phyloP scores from a whole-genome alignment of 2,329 filamentous ascomycete species.

The Cyphellophora attinorum region DNA sequence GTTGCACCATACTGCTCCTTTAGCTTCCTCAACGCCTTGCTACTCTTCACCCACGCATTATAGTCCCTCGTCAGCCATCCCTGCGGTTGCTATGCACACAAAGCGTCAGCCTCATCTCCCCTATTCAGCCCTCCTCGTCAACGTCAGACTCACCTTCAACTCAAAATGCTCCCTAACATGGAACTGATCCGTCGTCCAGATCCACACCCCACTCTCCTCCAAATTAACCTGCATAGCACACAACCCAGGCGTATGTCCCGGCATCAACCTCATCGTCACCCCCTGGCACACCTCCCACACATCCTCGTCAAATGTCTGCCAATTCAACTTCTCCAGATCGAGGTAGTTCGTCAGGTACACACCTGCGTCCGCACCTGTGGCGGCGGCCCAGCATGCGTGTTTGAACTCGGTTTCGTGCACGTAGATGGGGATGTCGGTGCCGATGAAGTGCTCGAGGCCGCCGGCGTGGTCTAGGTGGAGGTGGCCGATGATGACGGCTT shows the following conservation, averaged over 20 bases:
- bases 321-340: slow-evolving; percentile 28
- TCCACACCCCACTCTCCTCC: slow-evolving; percentile 26
- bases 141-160: too few relatives aligned
- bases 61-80: slow-evolving; percentile 29
- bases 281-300: slow-evolving; percentile 31
- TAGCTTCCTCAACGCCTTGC: slow-evolving; percentile 25
- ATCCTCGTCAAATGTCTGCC: slow-evolving; percentile 32
- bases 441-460: slow-evolving; percentile 35
- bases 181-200: slow-evolving; percentile 33
- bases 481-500: slow-evolving; percentile 37
- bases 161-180: slow-evolving; percentile 31
- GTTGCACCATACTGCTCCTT: slow-evolving; percentile 23
- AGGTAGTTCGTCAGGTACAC: slow-evolving; percentile 24
- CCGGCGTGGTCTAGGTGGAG: slow-evolving; percentile 41
- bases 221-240: slow-evolving; percentile 29
- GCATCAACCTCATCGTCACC: slow-evolving; percentile 27
- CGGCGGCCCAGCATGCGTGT: slow-evolving; percentile 35
- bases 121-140: too few relatives aligned
- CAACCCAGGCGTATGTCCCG: slow-evolving; percentile 28
- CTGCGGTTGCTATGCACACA: slow-evolving; percentile 25
- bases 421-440: slow-evolving; percentile 34
- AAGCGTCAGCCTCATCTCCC: too few relatives aligned
- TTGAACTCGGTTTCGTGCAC: slow-evolving; percentile 40
- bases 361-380: slow-evolving; percentile 30
- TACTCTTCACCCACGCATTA: slow-evolving; percentile 26